Evolutionary conservation across 345 rosid species (phyloP), one percentile per base, ranked within the genome.

Genomic region (Corymbia maculata): DNA sequence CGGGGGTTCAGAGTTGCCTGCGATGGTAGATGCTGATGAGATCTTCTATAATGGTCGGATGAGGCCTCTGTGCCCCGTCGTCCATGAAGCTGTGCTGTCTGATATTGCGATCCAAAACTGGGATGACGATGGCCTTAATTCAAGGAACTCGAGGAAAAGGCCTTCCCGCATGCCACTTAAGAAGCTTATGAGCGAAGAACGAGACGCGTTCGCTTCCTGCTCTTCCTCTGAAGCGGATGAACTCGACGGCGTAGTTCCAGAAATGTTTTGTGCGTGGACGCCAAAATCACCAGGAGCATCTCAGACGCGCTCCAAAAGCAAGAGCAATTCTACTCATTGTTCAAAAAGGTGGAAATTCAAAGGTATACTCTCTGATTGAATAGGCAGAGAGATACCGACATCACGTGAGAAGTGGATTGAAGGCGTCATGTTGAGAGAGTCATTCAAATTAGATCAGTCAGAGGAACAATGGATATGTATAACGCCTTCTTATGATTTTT

Each of bases 331-430:
- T 75, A 5, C 82, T 75, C 49, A 97, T 90, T 85, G 92, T 57
- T 94, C 97, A 0, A 95, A 94, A 93, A 94, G 97, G 70, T 96
- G 99, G 98, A 95, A 92, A 90, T 79, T 97, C 9, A 87, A 94
- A 86, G 93, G 93, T 82, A 86, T 97, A 45, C 89, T 96, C 3
- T 75, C 82, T 9, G 82, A 75, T 42, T 75, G 47, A 75, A 75
- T 19, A 1, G 36, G 82, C 10, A 36, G 47, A 36, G 47, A 70
- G 80, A 32, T 32, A 42, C 17, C 17, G 47, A 70, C 80, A 9
- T 24, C 80, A 9, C 7, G 32, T 9, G 45, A 26, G 82, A 2
- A 13, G 2, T 32, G 82, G 47, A 75, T 32, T 36, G 26, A 19
- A 68, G 79, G 22, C 79, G 45, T 68, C 79, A 17, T 8, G 22